Percentiles rank a stretch among this genome's conserved stretches.
Evolutionary conservation across 768 basidiomycete genomes (phyloP).

Genomic region (Podaxis sp.): DNA sequence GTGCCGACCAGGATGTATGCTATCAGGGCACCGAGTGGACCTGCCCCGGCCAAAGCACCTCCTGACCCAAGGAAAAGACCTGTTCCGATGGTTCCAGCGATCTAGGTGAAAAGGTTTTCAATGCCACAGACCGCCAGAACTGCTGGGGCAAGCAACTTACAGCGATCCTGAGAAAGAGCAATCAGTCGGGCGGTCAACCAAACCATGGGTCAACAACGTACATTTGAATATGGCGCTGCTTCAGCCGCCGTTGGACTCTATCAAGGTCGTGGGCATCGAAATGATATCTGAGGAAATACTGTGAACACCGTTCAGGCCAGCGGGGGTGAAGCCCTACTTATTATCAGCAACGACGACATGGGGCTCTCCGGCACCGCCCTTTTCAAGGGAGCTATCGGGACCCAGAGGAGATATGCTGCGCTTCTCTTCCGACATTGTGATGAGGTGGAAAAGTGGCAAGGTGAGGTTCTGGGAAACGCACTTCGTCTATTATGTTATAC

Average conservation of each 20-base stretch:
- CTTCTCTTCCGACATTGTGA: conserved; percentile 23
- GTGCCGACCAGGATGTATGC: conserved; percentile 65
- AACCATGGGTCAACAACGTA: conserved; percentile 27
- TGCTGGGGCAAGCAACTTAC: conserved; percentile 34
- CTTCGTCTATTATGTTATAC: background rate
- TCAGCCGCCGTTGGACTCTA: conserved; percentile 66
- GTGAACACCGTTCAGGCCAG: background rate
- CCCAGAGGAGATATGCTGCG: conserved; percentile 15
- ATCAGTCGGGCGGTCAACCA: background rate
- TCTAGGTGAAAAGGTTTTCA: conserved; percentile 30
- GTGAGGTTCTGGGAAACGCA: conserved; percentile 4
- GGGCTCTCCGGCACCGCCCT: conserved; percentile 13
- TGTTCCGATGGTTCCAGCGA: conserved; percentile 75
- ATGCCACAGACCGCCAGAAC: background rate
- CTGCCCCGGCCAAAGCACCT: conserved; percentile 53
- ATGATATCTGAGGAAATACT: conserved; percentile 29
- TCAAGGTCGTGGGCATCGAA: conserved; percentile 67
- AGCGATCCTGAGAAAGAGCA: conserved; percentile 48
- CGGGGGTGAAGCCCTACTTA: conserved; percentile 9
- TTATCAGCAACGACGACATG: conserved; percentile 14
- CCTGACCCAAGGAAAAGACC: conserved; percentile 76
- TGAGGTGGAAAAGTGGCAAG: conserved; percentile 9
- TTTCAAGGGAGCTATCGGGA: conserved; percentile 20
- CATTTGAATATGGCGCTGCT: conserved; percentile 83
- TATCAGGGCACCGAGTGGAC: conserved; percentile 65